Conservation (phyloP, 352 stramenopile species). For the Phytopythium helicoides region DNA sequence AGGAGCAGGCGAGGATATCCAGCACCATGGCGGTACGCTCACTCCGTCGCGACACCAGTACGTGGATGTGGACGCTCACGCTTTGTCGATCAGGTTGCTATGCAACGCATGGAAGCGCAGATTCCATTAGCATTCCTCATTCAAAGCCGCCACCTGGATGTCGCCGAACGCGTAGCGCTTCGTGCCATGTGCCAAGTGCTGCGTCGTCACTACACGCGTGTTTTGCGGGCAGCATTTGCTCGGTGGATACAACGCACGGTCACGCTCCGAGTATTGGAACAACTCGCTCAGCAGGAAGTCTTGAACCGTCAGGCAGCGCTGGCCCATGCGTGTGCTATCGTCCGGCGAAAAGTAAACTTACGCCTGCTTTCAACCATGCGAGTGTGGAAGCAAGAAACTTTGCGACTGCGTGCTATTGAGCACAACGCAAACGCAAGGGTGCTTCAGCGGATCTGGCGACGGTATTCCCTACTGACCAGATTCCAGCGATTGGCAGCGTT, state of each 20-base stretch:
- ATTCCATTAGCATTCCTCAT: conserved; percentile 25
- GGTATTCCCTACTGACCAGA: conserved; percentile 13
- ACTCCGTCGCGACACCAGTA: too few species aligned
- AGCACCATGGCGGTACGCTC: conserved; percentile 1
- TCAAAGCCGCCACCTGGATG: conserved; percentile 10
- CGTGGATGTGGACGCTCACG: too few species aligned
- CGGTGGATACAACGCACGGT: conserved; percentile 23
- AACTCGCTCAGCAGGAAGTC: conserved; percentile 16
- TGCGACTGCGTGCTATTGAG: conserved; percentile 14
- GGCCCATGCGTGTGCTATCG: conserved; percentile 33
- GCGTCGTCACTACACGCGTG: conserved; percentile 13
- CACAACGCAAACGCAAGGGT: conserved; percentile 10
- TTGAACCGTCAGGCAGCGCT: conserved; percentile 23
- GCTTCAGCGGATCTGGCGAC: conserved; percentile 29
- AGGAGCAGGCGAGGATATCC: not conserved
- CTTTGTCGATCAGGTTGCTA: not conserved
- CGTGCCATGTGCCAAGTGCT: conserved; percentile 13
- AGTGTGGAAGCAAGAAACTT: conserved; percentile 12
- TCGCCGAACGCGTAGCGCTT: conserved; percentile 21
- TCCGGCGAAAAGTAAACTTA: conserved; percentile 25
- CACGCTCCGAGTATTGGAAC: conserved; percentile 16
- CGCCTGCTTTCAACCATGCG: conserved; percentile 4
- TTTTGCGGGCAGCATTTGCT: conserved; percentile 5
- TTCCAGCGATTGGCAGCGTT: conserved; percentile 15
- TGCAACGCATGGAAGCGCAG: conserved; percentile 8